Percentiles rank a stretch among this genome's conserved stretches.
Evolutionary conservation across 2,329 filamentous ascomycete species (phyloP).

Genomic region (Epichloe sibirici): DNA sequence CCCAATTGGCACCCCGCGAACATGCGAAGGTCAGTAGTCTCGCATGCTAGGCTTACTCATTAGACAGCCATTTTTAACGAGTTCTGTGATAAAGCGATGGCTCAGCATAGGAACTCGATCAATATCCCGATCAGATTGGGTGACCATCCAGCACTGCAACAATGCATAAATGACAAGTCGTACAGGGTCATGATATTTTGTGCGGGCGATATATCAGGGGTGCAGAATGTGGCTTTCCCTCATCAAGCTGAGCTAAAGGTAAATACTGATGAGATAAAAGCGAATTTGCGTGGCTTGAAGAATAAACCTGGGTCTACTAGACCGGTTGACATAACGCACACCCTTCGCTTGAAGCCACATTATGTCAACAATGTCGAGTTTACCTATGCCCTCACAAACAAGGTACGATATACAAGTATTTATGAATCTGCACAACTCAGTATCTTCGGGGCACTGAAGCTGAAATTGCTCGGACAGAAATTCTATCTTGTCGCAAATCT

Average conservation of each 20-base stretch:
- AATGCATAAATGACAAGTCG: constrained; percentile 46
- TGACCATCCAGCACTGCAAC: constrained; percentile 38
- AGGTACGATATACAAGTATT: constrained; percentile 42
- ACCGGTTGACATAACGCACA: constrained; percentile 78
- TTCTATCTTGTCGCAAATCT: constrained; percentile 63
- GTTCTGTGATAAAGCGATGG: constrained; percentile 35
- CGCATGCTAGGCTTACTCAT: constrained; percentile 14
- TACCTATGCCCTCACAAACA: constrained; percentile 83
- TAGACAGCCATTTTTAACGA: constrained; percentile 12
- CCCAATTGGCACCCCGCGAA: constrained; percentile 50
- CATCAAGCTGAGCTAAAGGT: constrained; percentile 87
- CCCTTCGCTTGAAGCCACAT: constrained; percentile 53
- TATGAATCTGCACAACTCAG: not conserved
- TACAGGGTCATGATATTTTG: constrained; percentile 76
- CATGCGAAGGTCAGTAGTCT: constrained; percentile 56
- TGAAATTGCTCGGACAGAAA: constrained; percentile 37
- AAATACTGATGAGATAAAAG: constrained; percentile 77
- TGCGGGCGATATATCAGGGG: constrained; percentile 47
- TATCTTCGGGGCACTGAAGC: not conserved
- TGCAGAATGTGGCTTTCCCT: constrained; percentile 77
- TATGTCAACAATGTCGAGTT: constrained; percentile 72
- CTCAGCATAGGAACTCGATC: constrained; percentile 37
- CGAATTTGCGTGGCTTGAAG: constrained; percentile 89
- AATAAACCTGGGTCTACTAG: constrained; percentile 92
- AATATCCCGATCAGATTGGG: constrained; percentile 34